Base-by-base conservation (phyloP, 2,329 filamentous ascomycete species). In the Aspergillus aculeatus region DNA sequence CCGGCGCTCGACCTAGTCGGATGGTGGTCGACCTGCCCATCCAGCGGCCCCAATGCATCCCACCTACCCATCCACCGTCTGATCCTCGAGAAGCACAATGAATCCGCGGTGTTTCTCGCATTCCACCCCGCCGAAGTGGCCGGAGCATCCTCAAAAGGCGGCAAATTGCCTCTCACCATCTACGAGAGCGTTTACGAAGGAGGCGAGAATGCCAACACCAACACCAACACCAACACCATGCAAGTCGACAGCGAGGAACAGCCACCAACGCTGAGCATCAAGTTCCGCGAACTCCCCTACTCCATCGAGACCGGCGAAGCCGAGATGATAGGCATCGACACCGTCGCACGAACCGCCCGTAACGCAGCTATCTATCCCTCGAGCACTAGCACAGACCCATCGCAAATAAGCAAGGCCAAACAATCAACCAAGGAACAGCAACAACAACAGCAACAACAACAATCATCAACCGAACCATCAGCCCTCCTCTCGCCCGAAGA, bases 241-340 rank as follows among this genome's bases (percentile, higher is more conserved):
- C 86, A 88, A 68, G 89, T 94, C 78, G 88, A 90, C 64, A 89
- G 91, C 64, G 81, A 80, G 74, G 71, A 86, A 35, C 74, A 80
- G 6, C 26, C 26, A 1, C 75, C 80, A 19, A 19, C 16, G 2
- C 73, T 87, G 24, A 85, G 83, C 54, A 82, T 95, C 61, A 89
- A 86, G 69, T 98, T 98, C 76, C 86, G 89, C 61, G 89, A 96
- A 71, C 78, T 98, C 10, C 86, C 89, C 1, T 98, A 95, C 75
- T 89, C 89, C 0, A 88, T 98, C 2, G 95, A 98, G 78, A 96
- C 93, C 0, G 92, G 91, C 10, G 93, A 98, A 75, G 93, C 93
- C 1, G 95, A 99, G 76, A 97, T 97, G 92, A 98, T 99, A 66
- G 90, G 91, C 67, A 91, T 99, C 70, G 92, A 97, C 75, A 96